Evolutionary conservation across 257 asterid genomes (phyloP).

Genomic region (Jaltomata sinuosa): DNA sequence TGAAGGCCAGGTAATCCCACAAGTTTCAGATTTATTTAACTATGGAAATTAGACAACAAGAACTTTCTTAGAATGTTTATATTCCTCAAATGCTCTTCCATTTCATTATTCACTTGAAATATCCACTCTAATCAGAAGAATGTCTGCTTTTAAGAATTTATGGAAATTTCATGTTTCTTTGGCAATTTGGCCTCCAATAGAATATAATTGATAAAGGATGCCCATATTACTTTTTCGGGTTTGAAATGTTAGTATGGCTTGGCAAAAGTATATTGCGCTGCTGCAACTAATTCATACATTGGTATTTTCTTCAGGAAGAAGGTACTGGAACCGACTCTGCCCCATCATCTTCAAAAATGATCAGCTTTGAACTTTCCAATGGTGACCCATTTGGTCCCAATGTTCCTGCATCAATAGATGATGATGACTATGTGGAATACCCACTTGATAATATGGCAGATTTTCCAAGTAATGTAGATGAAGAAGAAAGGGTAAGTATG

Average conservation of each 20-base stretch:
- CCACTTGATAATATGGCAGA: slow-evolving; percentile 55
- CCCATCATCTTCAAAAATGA: slow-evolving; percentile 70
- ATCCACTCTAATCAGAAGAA: background rate
- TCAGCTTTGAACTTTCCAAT: slow-evolving; percentile 61
- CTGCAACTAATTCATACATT: background rate
- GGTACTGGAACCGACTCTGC: slow-evolving; percentile 35
- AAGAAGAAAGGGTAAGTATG: slow-evolving; percentile 71
- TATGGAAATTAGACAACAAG: background rate
- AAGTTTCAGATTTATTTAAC: background rate
- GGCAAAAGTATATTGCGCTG: background rate
- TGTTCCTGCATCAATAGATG: slow-evolving; percentile 51
- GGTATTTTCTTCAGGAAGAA: slow-evolving; percentile 44
- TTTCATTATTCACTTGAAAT: background rate
- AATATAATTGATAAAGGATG: background rate
- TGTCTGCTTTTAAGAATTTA: background rate
- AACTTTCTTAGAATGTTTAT: background rate
- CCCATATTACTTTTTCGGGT: background rate
- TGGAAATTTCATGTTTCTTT: background rate
- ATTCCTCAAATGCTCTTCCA: background rate
- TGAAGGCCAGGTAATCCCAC: slow-evolving; percentile 42
- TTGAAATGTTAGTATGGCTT: background rate
- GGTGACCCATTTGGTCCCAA: slow-evolving; percentile 39
- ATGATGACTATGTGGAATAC: slow-evolving; percentile 76
- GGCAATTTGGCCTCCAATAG: background rate
- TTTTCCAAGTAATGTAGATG: slow-evolving; percentile 76